Conservation (phyloP, 495 filamentous ascomycete species). For the Trichodelitschia bisporula region DNA sequence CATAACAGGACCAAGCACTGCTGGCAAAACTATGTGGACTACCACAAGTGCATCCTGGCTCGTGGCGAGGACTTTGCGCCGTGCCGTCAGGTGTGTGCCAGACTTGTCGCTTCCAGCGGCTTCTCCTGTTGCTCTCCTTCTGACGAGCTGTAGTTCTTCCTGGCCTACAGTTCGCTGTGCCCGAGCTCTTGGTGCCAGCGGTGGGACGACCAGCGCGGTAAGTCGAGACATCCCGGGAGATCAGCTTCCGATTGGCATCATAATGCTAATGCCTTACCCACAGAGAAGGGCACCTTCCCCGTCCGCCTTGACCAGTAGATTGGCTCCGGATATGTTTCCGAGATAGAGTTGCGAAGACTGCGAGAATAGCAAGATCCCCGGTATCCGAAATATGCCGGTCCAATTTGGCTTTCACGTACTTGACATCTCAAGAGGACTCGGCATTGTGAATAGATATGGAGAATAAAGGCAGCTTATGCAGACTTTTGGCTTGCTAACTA, state of each 20-base stretch:
- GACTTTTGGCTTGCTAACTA: too few species aligned
- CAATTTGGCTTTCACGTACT: too few species aligned
- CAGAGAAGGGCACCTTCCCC: conserved; percentile 86
- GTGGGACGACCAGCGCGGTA: conserved; percentile 96
- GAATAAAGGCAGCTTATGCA: too few species aligned
- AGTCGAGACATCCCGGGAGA: conserved; percentile 12
- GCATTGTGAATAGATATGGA: too few species aligned
- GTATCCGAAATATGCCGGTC: too few species aligned
- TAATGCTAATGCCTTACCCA: conserved; percentile 4
- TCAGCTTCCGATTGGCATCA: neutral
- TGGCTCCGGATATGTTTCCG: too few species aligned
- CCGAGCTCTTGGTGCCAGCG: conserved; percentile 81
- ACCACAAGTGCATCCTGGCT: conserved; percentile 95
- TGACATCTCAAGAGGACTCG: too few species aligned
- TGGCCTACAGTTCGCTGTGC: conserved; percentile 91
- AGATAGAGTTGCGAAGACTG: too few species aligned
- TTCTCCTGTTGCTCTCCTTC: neutral
- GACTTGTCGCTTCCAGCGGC: neutral
- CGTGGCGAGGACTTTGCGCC: conserved; percentile 98
- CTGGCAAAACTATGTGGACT: conserved; percentile 99
- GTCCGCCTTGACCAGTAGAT: conserved; percentile 33
- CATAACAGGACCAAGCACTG: conserved; percentile 45
- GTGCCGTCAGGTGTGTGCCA: conserved; percentile 60
- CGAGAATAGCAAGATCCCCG: too few species aligned
- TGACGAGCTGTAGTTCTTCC: conserved; percentile 46